These are phyloP conservation scores for Artemisia tridentata DNA, from an alignment of 129 eudicot genomes.

Conservation along the genomic window DNA sequence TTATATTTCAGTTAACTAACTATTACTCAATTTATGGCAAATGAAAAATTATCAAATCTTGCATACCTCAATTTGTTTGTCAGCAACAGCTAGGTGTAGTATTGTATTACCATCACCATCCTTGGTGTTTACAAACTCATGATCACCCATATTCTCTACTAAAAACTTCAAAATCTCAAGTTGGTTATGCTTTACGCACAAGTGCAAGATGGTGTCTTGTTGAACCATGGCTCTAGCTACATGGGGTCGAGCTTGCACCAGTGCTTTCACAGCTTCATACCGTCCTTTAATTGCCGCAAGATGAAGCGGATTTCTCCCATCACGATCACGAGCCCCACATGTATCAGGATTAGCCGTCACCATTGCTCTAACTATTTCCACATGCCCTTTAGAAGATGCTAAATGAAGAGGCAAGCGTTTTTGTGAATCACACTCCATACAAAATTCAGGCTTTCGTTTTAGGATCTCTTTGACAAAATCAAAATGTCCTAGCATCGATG, in stretches of 20 bases:
- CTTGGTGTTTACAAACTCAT: slow-evolving; percentile 30
- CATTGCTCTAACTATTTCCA: slow-evolving; percentile 29
- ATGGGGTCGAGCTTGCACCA: slow-evolving; percentile 35
- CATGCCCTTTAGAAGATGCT: slow-evolving; percentile 52
- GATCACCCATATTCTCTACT: slow-evolving; percentile 22
- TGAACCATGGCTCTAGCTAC: slow-evolving; percentile 36
- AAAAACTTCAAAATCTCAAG: slow-evolving; percentile 36
- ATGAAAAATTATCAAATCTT: not conserved
- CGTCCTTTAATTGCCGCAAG: slow-evolving; percentile 55
- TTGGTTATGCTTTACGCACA: slow-evolving; percentile 51
- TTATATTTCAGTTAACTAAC: too few relatives aligned
- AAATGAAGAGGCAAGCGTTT: slow-evolving; percentile 44
- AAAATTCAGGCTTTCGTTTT: slow-evolving; percentile 33
- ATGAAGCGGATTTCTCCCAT: slow-evolving; percentile 53
- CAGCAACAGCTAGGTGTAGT: slow-evolving; percentile 43
- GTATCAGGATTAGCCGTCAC: slow-evolving; percentile 16
- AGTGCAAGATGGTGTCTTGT: slow-evolving; percentile 41
- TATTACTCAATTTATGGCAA: too few relatives aligned
- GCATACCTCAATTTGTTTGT: slow-evolving; percentile 41
- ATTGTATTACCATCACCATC: slow-evolving; percentile 41
- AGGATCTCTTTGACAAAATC: slow-evolving; percentile 33
- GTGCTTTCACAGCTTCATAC: slow-evolving; percentile 28
- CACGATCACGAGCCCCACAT: slow-evolving; percentile 41
- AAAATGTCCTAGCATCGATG: slow-evolving; percentile 38
- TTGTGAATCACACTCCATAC: slow-evolving; percentile 34